Evolutionary conservation across 2,329 filamentous ascomycete genomes (phyloP).

Genomic region (Paraphoma sp.): DNA sequence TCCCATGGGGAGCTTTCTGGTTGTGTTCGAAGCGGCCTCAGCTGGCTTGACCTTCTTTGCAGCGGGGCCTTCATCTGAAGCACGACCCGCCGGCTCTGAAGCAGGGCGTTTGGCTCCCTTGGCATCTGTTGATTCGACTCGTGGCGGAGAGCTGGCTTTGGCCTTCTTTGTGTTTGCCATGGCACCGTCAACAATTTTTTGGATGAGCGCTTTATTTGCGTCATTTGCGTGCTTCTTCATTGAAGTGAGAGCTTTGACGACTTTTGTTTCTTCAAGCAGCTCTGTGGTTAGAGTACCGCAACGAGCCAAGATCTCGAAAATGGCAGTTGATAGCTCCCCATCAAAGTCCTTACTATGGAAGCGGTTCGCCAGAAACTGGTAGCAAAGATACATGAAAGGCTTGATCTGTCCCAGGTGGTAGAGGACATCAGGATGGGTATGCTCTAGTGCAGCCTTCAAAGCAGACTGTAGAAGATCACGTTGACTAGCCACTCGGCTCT

Average conservation of each 20-base stretch:
- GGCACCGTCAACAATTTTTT: constrained; percentile 59
- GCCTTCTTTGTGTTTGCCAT: constrained; percentile 51
- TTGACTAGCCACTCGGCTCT: constrained; percentile 63
- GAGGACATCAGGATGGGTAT: constrained; percentile 56
- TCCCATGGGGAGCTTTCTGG: constrained; percentile 24
- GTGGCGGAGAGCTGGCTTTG: constrained; percentile 38
- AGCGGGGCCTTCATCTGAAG: constrained; percentile 23
- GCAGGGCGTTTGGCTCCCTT: constrained; percentile 42
- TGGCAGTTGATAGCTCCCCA: constrained; percentile 48
- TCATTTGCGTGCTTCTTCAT: constrained; percentile 71
- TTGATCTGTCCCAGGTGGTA: constrained; percentile 47
- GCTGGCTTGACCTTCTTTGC: constrained; percentile 40
- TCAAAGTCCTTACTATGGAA: constrained; percentile 55
- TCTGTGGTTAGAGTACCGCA: constrained; percentile 68
- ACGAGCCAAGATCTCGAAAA: constrained; percentile 64
- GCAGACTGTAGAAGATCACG: constrained; percentile 63
- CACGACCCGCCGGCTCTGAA: constrained; percentile 22
- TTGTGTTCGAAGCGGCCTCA: constrained; percentile 15
- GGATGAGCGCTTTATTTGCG: constrained; percentile 67
- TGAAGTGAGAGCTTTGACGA: constrained; percentile 68
- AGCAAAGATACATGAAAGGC: constrained; percentile 54
- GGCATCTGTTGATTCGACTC: constrained; percentile 28
- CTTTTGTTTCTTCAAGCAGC: constrained; percentile 67
- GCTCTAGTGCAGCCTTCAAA: constrained; percentile 53
- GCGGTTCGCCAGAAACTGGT: constrained; percentile 58